Base-by-base conservation (phyloP, 2,329 filamentous ascomycete genomes). In the Ophiostoma himal-ulmi region DNA sequence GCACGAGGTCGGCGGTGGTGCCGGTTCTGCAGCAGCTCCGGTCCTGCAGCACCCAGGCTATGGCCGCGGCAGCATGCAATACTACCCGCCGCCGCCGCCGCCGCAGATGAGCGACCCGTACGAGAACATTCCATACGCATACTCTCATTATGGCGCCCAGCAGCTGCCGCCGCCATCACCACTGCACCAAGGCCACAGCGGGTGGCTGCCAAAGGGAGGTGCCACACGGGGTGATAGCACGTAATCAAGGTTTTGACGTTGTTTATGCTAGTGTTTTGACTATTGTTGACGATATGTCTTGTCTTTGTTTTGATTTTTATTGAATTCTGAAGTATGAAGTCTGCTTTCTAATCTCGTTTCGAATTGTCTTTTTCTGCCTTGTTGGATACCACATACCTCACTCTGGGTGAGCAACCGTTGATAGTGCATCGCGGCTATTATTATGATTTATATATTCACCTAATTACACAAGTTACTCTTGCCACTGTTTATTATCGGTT, bases 31-130 rank as follows among this genome's bases (percentile, higher is more conserved):
- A 6, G n/a, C 36, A 30, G 13, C 69, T 11, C 83, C 84, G 0
- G 76, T 82, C 34, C 75, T 85, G 57, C 78, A 78, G 34, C 83
- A 85, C 68, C 83, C 83, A 0, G 62, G 62, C 62, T 65, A 39
- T 7, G 62, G 62, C 8, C 62, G 62, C 26, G 83, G 82, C 0
- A 76, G 60, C 7, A 52, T 52, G 30, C 44, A 39, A 14, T 67
- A 72, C 60, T 70, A 72, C 44, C 67, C 64, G 22, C 71, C 67
- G 30, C 68, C 64, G 30, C 70, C 68, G 39, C 52, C 62, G 17
- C 70, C 70, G n/a, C 52, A 72, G 30, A 69, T 62, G 68, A 60
- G 57, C 57, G 57, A 60, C 57, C 57, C 57, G 26, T 60, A 60
- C 26, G 57, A 60, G 26, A 34, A 60, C 13, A 48, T 67, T n/a